These are phyloP conservation scores for Passiflora organensis DNA, from an alignment of 345 rosid species.

Conservation along the genomic window DNA sequence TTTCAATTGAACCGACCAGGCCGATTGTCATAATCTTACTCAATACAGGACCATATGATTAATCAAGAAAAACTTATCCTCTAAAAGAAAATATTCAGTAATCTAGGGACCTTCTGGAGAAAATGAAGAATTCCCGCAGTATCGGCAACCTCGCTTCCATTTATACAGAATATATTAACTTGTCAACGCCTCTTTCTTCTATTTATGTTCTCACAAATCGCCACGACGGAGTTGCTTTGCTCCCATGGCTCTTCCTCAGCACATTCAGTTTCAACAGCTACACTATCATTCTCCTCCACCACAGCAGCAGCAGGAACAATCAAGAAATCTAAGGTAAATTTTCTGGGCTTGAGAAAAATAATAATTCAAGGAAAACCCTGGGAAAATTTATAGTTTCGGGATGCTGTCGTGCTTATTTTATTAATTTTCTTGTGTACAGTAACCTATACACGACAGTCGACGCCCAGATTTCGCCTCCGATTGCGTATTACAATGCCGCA, in stretches of 20 bases:
- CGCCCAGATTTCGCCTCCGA: constrained; percentile 47
- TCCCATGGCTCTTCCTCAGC: constrained; percentile 60
- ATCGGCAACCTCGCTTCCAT: constrained; percentile 19
- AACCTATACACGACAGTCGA: constrained; percentile 35
- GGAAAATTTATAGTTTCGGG: no score
- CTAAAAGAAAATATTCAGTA: neutral
- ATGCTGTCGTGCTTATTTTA: neutral
- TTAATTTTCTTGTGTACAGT: constrained; percentile 22
- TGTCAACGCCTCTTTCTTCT: constrained; percentile 6
- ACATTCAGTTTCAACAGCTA: constrained; percentile 40
- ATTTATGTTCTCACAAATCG: neutral
- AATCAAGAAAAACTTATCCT: no score
- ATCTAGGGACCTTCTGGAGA: constrained; percentile 4
- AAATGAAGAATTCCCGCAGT: constrained; percentile 16
- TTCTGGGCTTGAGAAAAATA: neutral
- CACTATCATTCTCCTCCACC: constrained; percentile 33
- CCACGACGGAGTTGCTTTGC: neutral
- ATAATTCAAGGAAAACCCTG: constrained; percentile 16
- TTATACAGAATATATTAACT: neutral
- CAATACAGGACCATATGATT: no score
- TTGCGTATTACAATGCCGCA: constrained; percentile 29
- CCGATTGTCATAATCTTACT: no score
- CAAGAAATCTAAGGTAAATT: constrained; percentile 45
- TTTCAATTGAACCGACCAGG: no score
- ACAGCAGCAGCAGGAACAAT: constrained; percentile 38